Conservation (phyloP, 371 early-diverging fungal species). For the Mucor plumbeus region DNA sequence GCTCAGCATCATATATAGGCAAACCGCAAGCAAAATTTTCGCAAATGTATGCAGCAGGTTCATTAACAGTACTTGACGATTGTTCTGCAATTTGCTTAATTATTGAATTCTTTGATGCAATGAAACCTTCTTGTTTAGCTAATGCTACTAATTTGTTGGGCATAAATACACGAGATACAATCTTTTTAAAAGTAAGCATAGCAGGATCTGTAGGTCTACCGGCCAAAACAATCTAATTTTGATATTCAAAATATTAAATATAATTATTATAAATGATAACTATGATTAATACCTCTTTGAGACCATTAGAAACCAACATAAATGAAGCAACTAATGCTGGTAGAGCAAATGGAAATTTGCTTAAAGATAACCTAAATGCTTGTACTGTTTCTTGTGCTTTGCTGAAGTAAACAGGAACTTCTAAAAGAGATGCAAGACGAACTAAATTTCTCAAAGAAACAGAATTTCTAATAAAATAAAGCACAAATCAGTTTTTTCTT, state of each 20-base stretch:
- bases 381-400: conserved; percentile 43
- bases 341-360: conserved; percentile 45
- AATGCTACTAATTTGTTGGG: conserved; percentile 43
- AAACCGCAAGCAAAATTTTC: conserved; percentile 58
- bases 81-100: conserved; percentile 30
- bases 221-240: conserved; percentile 45
- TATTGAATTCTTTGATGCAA: conserved; percentile 32
- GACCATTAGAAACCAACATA: conserved; percentile 38
- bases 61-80: neutral
- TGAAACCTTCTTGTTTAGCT: conserved; percentile 35
- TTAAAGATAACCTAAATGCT: conserved; percentile 36
- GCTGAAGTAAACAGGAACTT: conserved; percentile 25
- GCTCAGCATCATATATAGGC: conserved; percentile 34
- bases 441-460: conserved; percentile 49
- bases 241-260: too few relatives aligned
- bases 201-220: conserved; percentile 27
- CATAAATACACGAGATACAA: conserved; percentile 33
- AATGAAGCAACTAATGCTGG: conserved; percentile 46
- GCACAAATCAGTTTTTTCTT: neutral
- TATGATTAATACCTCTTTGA: conserved; percentile 45
- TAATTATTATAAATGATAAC: too few relatives aligned
- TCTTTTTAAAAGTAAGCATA: conserved; percentile 28
- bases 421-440: conserved; percentile 42
- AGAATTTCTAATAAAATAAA: conserved; percentile 37
- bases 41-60: conserved; percentile 43